phyloP scores from a whole-genome alignment of 2,329 filamentous ascomycete genomes.

The Podosphaera xanthii region DNA sequence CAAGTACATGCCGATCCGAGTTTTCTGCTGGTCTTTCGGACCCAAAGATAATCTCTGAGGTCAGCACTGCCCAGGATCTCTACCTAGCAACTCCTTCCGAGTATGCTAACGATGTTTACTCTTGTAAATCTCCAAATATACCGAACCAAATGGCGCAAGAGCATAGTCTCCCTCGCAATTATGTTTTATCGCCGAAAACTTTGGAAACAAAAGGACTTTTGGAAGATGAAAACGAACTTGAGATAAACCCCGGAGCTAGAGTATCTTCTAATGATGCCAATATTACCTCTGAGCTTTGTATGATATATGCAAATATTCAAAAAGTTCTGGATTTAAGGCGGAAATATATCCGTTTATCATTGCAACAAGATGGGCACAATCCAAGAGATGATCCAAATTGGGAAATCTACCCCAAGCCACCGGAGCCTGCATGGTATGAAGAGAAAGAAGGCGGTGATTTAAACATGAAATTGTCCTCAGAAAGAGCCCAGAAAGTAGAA shows the following conservation, averaged over 20 bases:
- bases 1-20: conserved; percentile 10
- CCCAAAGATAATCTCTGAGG: conserved; percentile 13
- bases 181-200: no score
- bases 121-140: conserved; percentile 10
- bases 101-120: conserved; percentile 6
- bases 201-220: no score
- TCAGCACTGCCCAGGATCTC: conserved; percentile 14
- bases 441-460: conserved; percentile 13
- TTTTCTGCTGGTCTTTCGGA: conserved; percentile 13
- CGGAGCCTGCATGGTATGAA: conserved; percentile 71
- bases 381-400: conserved; percentile 66
- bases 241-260: conserved; percentile 11
- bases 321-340: conserved; percentile 69
- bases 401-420: conserved; percentile 78
- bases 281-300: conserved; percentile 61
- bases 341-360: conserved; percentile 69
- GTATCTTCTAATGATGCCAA: conserved; percentile 52
- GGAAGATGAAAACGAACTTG: background rate
- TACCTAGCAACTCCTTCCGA: conserved; percentile 3
- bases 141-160: conserved; percentile 25
- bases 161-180: conserved; percentile 11
- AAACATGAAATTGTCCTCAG: background rate
- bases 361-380: conserved; percentile 65
- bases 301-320: conserved; percentile 79
- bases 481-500: background rate